Base-by-base conservation (phyloP, 2,329 filamentous ascomycete species). In the Epichloe aotearoae region DNA sequence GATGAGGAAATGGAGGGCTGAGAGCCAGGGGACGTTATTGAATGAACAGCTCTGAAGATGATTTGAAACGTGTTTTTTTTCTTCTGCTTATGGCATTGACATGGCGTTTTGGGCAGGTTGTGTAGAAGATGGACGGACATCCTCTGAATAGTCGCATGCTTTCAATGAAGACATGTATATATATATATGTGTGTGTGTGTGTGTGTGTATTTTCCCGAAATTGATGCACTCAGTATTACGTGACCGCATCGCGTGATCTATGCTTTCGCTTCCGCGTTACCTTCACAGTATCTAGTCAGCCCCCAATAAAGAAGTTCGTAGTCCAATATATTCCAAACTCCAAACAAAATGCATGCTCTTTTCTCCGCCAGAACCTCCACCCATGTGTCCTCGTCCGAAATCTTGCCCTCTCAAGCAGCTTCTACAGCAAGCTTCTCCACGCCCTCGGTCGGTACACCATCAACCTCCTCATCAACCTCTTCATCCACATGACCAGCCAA, bases 351-450 rank as follows among this genome's bases (percentile, higher is more conserved):
- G 30, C 46, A 48, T 44, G 44, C n/a, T 19, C 19, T 33, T 30
- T 30, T 30, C 30, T 30, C 10, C 30, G 3, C 10, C 30, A 30
- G 1, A 30, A 30, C 30, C 30, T 30, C 23, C 8, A 34, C 12
- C 15, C 34, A 46, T 1, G 14, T 36, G 33, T 6, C 12, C 17
- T 5, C 4, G 20, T 14, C 19, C 14, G 11, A 36, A 36, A 17
- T 10, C 4, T 23, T 26, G 17, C 40, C 38, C 6, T 45, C 43
- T 52, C 52, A 54, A 53, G 49, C 52, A 56, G 77, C 79, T 57
- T 80, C 76, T 49, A 94, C 76, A 66, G 86, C 85, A 57, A 94
- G 73, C 65, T 83, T 86, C 55, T 84, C 80, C 53, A 91, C 68
- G 36, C 75, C 79, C 33, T 79, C 82, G 1, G 75, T 74, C 54